Conservation (phyloP, 2,329 filamentous ascomycete genomes). For the Penicillium brevicompactum region DNA sequence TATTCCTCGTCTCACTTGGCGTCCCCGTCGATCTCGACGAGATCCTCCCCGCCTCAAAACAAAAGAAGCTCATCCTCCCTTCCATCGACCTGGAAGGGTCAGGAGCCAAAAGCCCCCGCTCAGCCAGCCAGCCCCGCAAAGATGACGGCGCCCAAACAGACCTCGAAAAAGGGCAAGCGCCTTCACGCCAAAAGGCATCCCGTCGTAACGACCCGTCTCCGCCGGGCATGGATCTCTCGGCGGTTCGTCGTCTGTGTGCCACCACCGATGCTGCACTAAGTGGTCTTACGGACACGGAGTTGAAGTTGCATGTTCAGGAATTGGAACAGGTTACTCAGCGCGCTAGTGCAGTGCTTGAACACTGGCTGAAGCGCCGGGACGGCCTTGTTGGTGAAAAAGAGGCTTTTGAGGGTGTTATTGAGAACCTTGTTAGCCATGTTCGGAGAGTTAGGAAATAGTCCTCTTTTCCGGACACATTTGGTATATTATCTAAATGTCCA, state of each 20-base stretch:
- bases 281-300: slow-evolving; percentile 76
- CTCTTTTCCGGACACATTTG: not conserved
- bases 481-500: slow-evolving; percentile 11
- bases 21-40: slow-evolving; percentile 97
- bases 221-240: slow-evolving; percentile 76
- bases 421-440: slow-evolving; percentile 91
- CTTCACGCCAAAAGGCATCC: slow-evolving; percentile 31
- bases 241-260: slow-evolving; percentile 74
- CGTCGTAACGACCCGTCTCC: slow-evolving; percentile 60
- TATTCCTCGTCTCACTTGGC: slow-evolving; percentile 93
- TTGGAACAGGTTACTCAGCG: slow-evolving; percentile 70
- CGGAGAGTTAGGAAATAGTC: slow-evolving; percentile 76
- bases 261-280: slow-evolving; percentile 82
- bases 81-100: slow-evolving; percentile 66
- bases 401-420: slow-evolving; percentile 94
- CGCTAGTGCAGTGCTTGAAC: slow-evolving; percentile 77
- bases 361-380: slow-evolving; percentile 84
- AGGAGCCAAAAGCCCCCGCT: slow-evolving; percentile 57
- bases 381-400: slow-evolving; percentile 88
- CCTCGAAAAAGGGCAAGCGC: slow-evolving; percentile 29
- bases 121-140: slow-evolving; percentile 32
- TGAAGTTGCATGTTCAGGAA: slow-evolving; percentile 69
- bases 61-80: slow-evolving; percentile 94
- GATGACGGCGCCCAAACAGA: slow-evolving; percentile 26
- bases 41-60: slow-evolving; percentile 93